These are phyloP conservation scores for Pestalotiopsis sp. DNA, from an alignment of 2,329 filamentous ascomycete species.

Conservation along the genomic window DNA sequence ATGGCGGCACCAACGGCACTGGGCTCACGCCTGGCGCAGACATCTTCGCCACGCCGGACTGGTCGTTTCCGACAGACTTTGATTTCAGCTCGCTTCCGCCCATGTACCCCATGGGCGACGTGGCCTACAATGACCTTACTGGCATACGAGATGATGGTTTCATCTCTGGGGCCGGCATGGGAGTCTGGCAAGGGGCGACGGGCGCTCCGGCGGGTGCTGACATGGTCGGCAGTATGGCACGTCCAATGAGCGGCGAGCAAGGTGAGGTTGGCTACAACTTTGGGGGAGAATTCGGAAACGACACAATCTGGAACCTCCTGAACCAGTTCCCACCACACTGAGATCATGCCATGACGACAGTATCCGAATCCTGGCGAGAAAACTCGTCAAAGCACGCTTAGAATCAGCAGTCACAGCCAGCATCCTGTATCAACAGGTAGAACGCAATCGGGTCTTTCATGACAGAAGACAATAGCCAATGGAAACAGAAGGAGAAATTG, in stretches of 20 bases:
- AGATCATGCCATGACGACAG: not conserved
- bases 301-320: conserved; percentile 58
- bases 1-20: conserved; percentile 8
- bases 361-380: not conserved
- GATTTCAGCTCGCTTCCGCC: conserved; percentile 54
- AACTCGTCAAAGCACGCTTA: not conserved
- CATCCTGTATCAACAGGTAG: no score
- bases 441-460: no score
- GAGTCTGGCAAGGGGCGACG: not conserved
- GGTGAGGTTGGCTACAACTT: conserved; percentile 48
- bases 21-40: conserved; percentile 23
- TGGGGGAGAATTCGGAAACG: conserved; percentile 55
- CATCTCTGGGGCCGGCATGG: conserved; percentile 17
- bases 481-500: no score
- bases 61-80: conserved; percentile 45
- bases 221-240: conserved; percentile 13
- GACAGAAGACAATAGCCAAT: no score
- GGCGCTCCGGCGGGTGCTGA: conserved; percentile 15
- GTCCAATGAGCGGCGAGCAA: conserved; percentile 4
- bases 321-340: conserved; percentile 46
- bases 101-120: conserved; percentile 58
- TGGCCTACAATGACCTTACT: conserved; percentile 58
- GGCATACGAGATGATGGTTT: conserved; percentile 36
- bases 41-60: conserved; percentile 30
- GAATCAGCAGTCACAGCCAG: not conserved